A percentile compares a stretch with the other conserved stretches of the same genome.
phyloP scores from a whole-genome alignment of 768 basidiomycete genomes.

The Gymnopilus junonius region DNA sequence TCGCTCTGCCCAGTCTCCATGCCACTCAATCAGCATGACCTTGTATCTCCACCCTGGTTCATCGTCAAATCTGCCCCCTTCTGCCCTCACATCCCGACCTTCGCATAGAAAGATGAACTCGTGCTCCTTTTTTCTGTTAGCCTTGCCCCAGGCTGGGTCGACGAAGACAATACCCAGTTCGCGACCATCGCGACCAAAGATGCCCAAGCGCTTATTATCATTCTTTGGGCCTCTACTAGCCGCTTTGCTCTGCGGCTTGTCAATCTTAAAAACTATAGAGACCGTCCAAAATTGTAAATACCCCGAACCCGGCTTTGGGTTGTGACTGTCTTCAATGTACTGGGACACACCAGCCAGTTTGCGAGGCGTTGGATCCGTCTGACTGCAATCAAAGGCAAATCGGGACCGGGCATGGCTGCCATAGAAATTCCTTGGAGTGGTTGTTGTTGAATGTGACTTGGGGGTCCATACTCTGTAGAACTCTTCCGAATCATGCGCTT shows the following conservation, averaged over 20 bases:
- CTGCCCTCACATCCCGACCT: conserved; percentile 3
- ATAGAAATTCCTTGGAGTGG: background rate
- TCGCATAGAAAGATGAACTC: conserved; percentile 17
- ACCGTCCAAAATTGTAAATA: conserved; percentile 19
- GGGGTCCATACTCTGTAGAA: conserved; percentile 6
- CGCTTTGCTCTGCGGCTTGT: background rate
- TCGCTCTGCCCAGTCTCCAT: conserved; percentile 19
- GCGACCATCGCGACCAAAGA: background rate
- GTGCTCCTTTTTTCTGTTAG: background rate
- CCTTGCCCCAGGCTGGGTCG: conserved; percentile 7
- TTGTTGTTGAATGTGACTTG: background rate
- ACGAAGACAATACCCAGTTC: conserved; percentile 6
- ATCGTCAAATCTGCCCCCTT: background rate
- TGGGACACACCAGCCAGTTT: background rate
- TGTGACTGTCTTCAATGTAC: conserved; percentile 3
- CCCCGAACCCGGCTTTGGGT: conserved; percentile 13
- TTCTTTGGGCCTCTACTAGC: background rate
- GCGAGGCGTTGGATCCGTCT: conserved; percentile 3
- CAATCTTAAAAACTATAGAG: background rate
- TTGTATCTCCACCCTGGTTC: conserved; percentile 13
- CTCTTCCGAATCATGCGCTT: conserved; percentile 10
- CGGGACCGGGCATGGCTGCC: background rate
- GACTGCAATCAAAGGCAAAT: conserved; percentile 4
- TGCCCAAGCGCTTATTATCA: background rate
- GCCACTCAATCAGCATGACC: conserved; percentile 18